Evolutionary conservation across 257 asterid species (phyloP), one percentile per base, ranked within the genome.

Genomic region (Nicotiana tabacum): DNA sequence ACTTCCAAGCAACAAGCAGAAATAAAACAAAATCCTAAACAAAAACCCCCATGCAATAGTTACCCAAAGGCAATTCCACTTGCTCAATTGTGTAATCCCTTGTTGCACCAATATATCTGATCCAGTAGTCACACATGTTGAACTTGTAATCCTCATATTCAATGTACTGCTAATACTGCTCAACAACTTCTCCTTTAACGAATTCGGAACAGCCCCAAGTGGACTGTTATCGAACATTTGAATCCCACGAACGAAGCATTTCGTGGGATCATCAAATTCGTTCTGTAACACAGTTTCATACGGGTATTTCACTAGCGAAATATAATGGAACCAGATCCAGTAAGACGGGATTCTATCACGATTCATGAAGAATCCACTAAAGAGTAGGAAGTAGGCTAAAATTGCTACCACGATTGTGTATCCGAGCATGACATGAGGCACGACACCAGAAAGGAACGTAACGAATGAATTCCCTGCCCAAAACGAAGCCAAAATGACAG

Each of bases 391-490:
- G 12, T 86, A 88, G 0, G 90, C 85, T 0, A 89, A 65, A 4
- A 51, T 81, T 4, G 92, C 87, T 0, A 89, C 89, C 1, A 84
- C 87, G 0, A 89, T n/a, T 5, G 83, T 69, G 16, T 84, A 89
- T 0, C 87, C 91, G 0, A 83, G 83, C 85, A 83, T 89, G 2
- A 81, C 84, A 15, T 86, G 82, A 30, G 89, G 90, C 2, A 89
- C 86, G 33, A 89, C 35, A 2, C 88, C 91, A 0, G 91, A 88
- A 27, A 88, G 83, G 55, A 89, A 83, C 0, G 89, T 85, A 1
- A 89, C 92, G 33, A 86, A 89, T 2, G 92, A 88, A 35, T 85
- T 88, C 37, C 90, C 92, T 0, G 87, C 81, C 92, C 92, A 89
- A 33, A 86, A 89, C 0, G 92, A 84, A 56, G 90, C 90, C 4